These are phyloP conservation scores for Pisolithus thermaeus DNA, from an alignment of 1,284 basidiomycete genomes.

Conservation along the genomic window DNA sequence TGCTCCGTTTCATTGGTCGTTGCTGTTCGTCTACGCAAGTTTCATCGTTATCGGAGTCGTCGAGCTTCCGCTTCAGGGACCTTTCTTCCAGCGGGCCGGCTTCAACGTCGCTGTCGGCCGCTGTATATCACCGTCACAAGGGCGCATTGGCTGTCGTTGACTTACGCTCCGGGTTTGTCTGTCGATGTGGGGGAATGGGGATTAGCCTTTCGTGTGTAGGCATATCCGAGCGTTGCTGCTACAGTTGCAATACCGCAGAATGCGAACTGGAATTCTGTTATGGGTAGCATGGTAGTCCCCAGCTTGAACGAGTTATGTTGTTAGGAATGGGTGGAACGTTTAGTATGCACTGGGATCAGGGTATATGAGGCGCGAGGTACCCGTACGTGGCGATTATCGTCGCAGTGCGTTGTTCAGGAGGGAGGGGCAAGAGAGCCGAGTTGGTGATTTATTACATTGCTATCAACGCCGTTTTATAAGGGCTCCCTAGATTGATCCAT, in stretches of 20 bases:
- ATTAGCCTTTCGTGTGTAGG: constrained; percentile 37
- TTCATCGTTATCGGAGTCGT: constrained; percentile 29
- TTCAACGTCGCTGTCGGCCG: constrained; percentile 30
- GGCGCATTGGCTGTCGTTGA: constrained; percentile 25
- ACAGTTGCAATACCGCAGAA: constrained; percentile 51
- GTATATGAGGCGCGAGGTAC: constrained; percentile 4
- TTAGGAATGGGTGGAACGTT: not conserved
- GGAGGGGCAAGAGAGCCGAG: constrained; percentile 13
- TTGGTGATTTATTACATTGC: constrained; percentile 1
- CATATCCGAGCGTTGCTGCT: constrained; percentile 53
- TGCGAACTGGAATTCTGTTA: constrained; percentile 39
- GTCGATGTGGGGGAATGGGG: constrained; percentile 17
- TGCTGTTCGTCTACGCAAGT: constrained; percentile 16
- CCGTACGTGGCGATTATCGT: constrained; percentile 15
- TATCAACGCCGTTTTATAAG: constrained; percentile 31
- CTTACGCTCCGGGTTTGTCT: constrained; percentile 23
- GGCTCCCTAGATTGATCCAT: constrained; percentile 16
- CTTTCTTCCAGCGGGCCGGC: constrained; percentile 21
- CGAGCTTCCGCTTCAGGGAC: constrained; percentile 38
- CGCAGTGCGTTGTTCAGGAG: constrained; percentile 11
- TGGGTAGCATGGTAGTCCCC: constrained; percentile 23
- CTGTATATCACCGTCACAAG: constrained; percentile 24
- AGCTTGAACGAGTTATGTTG: not conserved
- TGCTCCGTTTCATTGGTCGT: constrained; percentile 44
- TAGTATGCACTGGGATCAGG: constrained; percentile 18